Conservation (phyloP, 176 grass and related monocot species). For the Cenchrus fungigraminus region DNA sequence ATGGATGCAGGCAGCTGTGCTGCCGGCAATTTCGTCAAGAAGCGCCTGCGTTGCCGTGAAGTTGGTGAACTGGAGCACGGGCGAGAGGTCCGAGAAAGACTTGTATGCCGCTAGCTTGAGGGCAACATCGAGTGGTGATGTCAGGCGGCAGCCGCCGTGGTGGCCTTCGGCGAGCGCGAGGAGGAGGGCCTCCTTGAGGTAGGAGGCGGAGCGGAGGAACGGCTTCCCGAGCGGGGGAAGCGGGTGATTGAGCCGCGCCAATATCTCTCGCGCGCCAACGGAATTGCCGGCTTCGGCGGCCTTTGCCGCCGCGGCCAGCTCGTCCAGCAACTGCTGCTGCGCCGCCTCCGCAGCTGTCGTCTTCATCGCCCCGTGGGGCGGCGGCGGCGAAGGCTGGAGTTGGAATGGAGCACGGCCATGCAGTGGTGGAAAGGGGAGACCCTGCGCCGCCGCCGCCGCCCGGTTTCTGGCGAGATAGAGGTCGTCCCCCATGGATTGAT, state of each 20-base stretch:
- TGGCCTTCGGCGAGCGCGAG: constrained; percentile 55
- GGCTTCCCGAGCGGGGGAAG: constrained; percentile 90
- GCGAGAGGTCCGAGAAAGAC: constrained; percentile 79
- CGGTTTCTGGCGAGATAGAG: constrained; percentile 54
- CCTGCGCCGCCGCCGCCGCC: constrained; percentile 21
- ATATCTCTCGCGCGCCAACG: constrained; percentile 89
- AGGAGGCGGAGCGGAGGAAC: constrained; percentile 89
- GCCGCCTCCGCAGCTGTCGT: constrained; percentile 39
- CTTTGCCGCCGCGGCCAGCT: constrained; percentile 76
- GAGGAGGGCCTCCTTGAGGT: constrained; percentile 90
- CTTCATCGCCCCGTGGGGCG: constrained; percentile 38
- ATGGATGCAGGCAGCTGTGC: constrained; percentile 60
- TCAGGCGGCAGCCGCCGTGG: constrained; percentile 36
- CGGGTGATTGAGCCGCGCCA: constrained; percentile 99
- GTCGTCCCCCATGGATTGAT: constrained; percentile 45
- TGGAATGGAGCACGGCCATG: constrained; percentile 54
- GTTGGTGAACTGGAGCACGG: constrained; percentile 77
- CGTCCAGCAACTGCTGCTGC: constrained; percentile 64
- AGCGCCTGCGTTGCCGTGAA: constrained; percentile 82
- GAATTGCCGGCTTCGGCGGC: constrained; percentile 76
- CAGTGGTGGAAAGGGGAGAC: constrained; percentile 36
- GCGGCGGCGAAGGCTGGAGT: constrained; percentile 59
- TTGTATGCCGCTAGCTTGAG: constrained; percentile 81
- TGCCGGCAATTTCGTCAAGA: constrained; percentile 66
- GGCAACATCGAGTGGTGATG: constrained; percentile 60